A percentile compares a stretch with the other conserved stretches of the same genome.
These are phyloP conservation scores for Mariannaea elegans DNA, from an alignment of 2,329 filamentous ascomycete species.

Conservation along the genomic window DNA sequence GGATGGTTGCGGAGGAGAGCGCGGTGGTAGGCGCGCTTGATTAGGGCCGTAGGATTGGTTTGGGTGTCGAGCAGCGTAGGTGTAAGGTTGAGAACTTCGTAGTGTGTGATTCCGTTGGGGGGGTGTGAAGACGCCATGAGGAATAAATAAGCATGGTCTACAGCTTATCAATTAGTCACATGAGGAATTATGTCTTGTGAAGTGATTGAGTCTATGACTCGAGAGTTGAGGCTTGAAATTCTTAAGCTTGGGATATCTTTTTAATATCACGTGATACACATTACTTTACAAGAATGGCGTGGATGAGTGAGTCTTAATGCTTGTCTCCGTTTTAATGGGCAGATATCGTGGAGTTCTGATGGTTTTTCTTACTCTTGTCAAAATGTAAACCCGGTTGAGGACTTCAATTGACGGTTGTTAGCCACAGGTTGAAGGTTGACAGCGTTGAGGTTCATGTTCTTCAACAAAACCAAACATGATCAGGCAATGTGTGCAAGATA, in stretches of 20 bases:
- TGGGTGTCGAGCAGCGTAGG: slow-evolving; percentile 56
- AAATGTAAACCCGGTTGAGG: too few species aligned
- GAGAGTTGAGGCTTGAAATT: slow-evolving; percentile 17
- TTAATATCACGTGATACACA: slow-evolving; percentile 37
- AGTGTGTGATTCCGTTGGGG: slow-evolving; percentile 57
- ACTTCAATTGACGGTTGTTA: too few species aligned
- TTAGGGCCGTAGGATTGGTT: slow-evolving; percentile 54
- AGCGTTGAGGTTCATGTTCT: too few species aligned
- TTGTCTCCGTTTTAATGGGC: neutral
- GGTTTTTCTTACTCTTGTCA: too few species aligned
- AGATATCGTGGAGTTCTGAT: too few species aligned
- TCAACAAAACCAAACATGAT: too few species aligned
- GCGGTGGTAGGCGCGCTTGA: slow-evolving; percentile 71
- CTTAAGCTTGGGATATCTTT: slow-evolving; percentile 5
- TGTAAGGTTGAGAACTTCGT: slow-evolving; percentile 67
- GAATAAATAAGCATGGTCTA: neutral
- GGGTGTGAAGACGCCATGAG: slow-evolving; percentile 22
- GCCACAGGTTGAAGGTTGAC: too few species aligned
- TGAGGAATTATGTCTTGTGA: neutral
- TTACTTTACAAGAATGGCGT: neutral
- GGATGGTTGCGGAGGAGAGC: slow-evolving; percentile 73
- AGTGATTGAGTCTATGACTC: neutral
- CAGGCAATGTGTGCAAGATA: neutral
- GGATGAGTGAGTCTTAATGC: neutral
- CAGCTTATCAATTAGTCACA: neutral